Conservation (phyloP, 768 basidiomycete genomes). For the Lentinula detonsa region DNA sequence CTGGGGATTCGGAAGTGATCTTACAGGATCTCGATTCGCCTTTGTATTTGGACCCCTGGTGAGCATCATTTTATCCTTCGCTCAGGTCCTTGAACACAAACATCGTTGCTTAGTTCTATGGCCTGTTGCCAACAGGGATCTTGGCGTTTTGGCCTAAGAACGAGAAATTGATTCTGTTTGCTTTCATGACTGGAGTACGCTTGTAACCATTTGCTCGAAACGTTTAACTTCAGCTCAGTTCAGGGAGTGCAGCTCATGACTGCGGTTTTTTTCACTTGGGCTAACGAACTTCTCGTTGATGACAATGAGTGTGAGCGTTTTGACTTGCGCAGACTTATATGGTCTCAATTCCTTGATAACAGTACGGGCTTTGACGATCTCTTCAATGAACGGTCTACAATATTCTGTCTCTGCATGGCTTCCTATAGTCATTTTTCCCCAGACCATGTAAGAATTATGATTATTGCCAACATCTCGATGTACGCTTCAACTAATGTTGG, state of each 20-base stretch:
- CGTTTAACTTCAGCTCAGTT: neutral
- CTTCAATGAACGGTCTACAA: constrained; percentile 20
- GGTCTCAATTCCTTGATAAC: neutral
- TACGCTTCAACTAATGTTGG: neutral
- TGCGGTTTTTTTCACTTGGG: constrained; percentile 20
- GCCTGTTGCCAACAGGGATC: constrained; percentile 12
- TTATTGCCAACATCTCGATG: neutral
- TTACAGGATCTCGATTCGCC: constrained; percentile 17
- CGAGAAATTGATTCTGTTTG: constrained; percentile 17
- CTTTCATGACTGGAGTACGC: constrained; percentile 16
- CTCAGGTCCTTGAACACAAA: neutral
- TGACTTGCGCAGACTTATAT: too few relatives aligned
- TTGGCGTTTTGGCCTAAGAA: constrained; percentile 18
- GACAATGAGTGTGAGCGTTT: constrained; percentile 16
- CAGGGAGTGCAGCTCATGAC: constrained; percentile 21
- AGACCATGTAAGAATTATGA: constrained; percentile 12
- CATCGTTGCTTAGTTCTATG: neutral
- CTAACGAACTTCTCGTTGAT: constrained; percentile 14
- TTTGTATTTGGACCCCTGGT: constrained; percentile 19
- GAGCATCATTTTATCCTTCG: neutral
- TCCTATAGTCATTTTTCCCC: constrained; percentile 21
- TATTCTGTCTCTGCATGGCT: constrained; percentile 20
- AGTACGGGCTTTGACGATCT: constrained; percentile 19
- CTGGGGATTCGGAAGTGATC: constrained; percentile 20
- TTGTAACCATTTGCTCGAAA: neutral